Percentiles rank a stretch among this genome's conserved stretches.
Conservation (phyloP, 257 asterid genomes). For the Knoxia roxburghii region DNA sequence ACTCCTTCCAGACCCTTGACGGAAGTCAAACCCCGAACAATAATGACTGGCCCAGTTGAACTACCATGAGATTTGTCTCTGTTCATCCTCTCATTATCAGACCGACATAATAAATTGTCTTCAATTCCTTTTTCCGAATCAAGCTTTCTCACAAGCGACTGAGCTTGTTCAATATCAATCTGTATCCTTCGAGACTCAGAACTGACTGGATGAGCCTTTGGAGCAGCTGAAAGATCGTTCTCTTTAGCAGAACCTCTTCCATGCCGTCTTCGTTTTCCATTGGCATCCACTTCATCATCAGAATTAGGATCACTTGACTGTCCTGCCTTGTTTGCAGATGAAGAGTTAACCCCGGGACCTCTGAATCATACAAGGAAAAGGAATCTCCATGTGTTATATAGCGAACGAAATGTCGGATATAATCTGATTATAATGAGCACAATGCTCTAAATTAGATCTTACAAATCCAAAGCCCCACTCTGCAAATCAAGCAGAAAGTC, state of each 20-base stretch:
- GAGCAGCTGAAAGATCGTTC: constrained; percentile 59
- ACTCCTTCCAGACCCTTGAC: constrained; percentile 90
- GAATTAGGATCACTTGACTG: constrained; percentile 68
- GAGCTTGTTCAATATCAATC: constrained; percentile 73
- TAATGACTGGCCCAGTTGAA: constrained; percentile 87
- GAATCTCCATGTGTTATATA: constrained; percentile 9
- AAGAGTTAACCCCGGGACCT: constrained; percentile 68
- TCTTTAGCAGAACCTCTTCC: constrained; percentile 57
- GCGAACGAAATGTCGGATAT: constrained; percentile 1
- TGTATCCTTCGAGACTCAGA: constrained; percentile 78
- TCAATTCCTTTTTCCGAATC: constrained; percentile 86
- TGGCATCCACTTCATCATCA: constrained; percentile 70
- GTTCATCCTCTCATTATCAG: constrained; percentile 70
- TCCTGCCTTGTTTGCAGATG: constrained; percentile 58
- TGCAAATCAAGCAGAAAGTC: constrained; percentile 88
- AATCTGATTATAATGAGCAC: background rate
- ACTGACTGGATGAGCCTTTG: constrained; percentile 76
- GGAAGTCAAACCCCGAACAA: constrained; percentile 67
- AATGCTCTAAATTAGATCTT: constrained; percentile 25
- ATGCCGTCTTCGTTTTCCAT: constrained; percentile 64
- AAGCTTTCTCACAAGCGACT: constrained; percentile 73
- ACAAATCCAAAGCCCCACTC: constrained; percentile 83
- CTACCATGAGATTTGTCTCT: constrained; percentile 82
- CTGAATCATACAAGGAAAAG: constrained; percentile 35
- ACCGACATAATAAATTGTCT: constrained; percentile 67